Evolutionary conservation across 2,329 filamentous ascomycete species (phyloP).

Genomic region (Akanthomyces muscarius): DNA sequence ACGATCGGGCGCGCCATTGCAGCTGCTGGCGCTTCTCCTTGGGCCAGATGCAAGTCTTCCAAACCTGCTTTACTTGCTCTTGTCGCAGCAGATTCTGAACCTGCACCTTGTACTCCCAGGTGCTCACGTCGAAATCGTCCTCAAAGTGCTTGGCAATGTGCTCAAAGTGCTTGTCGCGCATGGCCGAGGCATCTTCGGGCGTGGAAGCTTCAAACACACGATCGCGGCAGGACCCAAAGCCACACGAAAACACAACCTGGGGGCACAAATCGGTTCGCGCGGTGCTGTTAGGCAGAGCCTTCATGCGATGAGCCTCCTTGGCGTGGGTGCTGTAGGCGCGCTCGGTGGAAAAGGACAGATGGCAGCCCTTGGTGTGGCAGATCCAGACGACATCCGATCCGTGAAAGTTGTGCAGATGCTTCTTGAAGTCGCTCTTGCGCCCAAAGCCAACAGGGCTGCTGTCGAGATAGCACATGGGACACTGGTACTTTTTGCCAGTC

Average conservation of each 20-base stretch:
- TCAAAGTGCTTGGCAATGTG: constrained; percentile 46
- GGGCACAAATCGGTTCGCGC: constrained; percentile 40
- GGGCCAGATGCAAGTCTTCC: constrained; percentile 44
- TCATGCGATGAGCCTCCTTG: constrained; percentile 40
- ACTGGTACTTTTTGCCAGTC: constrained; percentile 41
- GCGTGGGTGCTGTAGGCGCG: constrained; percentile 42
- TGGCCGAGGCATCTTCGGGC: constrained; percentile 33
- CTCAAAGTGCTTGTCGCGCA: constrained; percentile 43
- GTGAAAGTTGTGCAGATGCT: constrained; percentile 46
- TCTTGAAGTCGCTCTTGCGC: constrained; percentile 46
- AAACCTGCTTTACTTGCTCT: constrained; percentile 39
- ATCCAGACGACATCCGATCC: constrained; percentile 41
- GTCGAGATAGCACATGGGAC: constrained; percentile 44
- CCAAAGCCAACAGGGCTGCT: constrained; percentile 43
- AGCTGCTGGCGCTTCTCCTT: constrained; percentile 40
- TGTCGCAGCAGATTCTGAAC: constrained; percentile 44
- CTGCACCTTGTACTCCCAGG: constrained; percentile 42
- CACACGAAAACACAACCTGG: constrained; percentile 43
- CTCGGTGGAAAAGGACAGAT: constrained; percentile 42
- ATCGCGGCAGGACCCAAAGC: constrained; percentile 40
- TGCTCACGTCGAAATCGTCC: constrained; percentile 38
- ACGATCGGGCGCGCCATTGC: constrained; percentile 39
- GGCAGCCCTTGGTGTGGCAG: constrained; percentile 39
- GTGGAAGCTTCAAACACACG: constrained; percentile 38
- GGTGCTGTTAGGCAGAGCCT: constrained; percentile 37